These are phyloP conservation scores for Suillus spraguei DNA, from an alignment of 768 basidiomycete species.

Conservation along the genomic window DNA sequence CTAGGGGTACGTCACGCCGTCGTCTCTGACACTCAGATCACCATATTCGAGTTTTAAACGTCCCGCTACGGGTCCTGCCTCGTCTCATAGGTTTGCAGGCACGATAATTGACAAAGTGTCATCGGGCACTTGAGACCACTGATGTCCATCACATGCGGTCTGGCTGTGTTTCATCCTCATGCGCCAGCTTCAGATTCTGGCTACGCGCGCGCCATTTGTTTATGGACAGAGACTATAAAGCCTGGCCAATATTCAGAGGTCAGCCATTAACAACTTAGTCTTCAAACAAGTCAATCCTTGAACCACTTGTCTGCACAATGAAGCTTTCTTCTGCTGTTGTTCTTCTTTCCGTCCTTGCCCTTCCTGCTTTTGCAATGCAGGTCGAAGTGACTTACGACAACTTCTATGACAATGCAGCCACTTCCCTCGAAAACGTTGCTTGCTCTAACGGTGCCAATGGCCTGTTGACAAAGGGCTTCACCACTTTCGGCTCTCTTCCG, in stretches of 20 bases:
- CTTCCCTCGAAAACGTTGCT: slow-evolving; percentile 31
- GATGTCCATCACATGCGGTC: not conserved
- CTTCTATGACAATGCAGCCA: slow-evolving; percentile 33
- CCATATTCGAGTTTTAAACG: not conserved
- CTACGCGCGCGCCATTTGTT: too few species aligned
- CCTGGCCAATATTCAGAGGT: not conserved
- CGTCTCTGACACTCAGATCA: not conserved
- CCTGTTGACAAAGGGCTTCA: slow-evolving; percentile 32
- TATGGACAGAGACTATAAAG: not conserved
- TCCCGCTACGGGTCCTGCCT: not conserved
- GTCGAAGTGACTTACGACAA: slow-evolving; percentile 35
- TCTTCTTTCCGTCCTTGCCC: slow-evolving; percentile 20
- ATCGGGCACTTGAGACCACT: not conserved
- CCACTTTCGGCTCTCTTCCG: slow-evolving; percentile 35
- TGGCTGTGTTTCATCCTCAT: too few species aligned
- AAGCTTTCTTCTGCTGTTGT: slow-evolving; percentile 18
- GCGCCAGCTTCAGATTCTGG: not conserved
- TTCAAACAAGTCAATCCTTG: too few species aligned
- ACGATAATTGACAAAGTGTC: not conserved
- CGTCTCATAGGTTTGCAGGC: not conserved
- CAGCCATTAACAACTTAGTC: not conserved
- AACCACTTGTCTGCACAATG: slow-evolving; percentile 41
- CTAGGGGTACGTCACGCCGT: not conserved
- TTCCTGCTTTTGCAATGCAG: slow-evolving; percentile 18
- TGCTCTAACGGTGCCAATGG: slow-evolving; percentile 39